phyloP scores from a whole-genome alignment of 306 rosid species.

The Citrullus mucosospermus region DNA sequence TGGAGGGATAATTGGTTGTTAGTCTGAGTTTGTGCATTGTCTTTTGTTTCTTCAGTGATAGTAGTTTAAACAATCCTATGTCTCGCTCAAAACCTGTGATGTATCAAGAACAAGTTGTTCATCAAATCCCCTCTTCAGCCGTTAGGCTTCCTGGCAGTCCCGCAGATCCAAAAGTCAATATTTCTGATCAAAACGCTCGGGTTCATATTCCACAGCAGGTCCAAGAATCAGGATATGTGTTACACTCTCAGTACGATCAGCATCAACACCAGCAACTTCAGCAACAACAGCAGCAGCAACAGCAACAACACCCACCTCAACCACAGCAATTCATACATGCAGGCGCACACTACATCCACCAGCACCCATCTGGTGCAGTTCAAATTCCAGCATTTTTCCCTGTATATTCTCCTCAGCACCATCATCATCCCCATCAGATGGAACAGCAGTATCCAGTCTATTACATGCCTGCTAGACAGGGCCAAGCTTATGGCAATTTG shows the following conservation, averaged over 20 bases:
- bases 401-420: constrained; percentile 80
- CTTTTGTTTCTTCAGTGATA: constrained; percentile 49
- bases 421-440: constrained; percentile 42
- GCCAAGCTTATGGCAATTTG: constrained; percentile 51
- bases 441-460: constrained; percentile 71
- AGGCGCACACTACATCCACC: constrained; percentile 70
- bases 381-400: constrained; percentile 60
- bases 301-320: constrained; percentile 33
- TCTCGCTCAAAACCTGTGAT: constrained; percentile 48
- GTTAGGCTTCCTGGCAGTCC: constrained; percentile 45
- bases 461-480: constrained; percentile 65
- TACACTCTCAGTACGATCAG: constrained; percentile 62
- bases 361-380: constrained; percentile 36
- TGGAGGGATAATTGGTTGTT: constrained; percentile 1
- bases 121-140: constrained; percentile 42
- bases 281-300: constrained; percentile 41
- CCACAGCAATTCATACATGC: constrained; percentile 45
- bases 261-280: constrained; percentile 28
- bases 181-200: constrained; percentile 48
- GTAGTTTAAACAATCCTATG: constrained; percentile 52
- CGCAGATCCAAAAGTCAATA: constrained; percentile 44
- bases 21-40: constrained; percentile 22
- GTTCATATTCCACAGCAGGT: constrained; percentile 64
- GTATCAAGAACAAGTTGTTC: constrained; percentile 72
- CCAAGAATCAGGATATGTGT: constrained; percentile 58